A percentile compares a stretch with the other conserved stretches of the same genome.
Evolutionary conservation across 805 yeast species (phyloP).

Genomic region (Kregervanrija fluxuum): DNA sequence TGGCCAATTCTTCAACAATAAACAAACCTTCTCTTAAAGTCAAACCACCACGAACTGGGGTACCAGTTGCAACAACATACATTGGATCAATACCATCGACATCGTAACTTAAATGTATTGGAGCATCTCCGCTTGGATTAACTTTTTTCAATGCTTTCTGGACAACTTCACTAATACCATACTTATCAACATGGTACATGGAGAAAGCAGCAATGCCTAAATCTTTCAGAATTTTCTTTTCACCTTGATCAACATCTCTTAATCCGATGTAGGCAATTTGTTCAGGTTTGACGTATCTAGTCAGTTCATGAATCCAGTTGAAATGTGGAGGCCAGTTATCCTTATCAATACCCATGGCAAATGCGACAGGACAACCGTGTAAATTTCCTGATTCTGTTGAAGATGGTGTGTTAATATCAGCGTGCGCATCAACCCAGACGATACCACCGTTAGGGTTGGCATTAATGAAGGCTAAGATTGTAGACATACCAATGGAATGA

Average conservation of each 20-base stretch:
- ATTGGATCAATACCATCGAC: slow-evolving; percentile 96
- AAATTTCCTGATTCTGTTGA: slow-evolving; percentile 83
- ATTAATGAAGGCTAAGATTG: slow-evolving; percentile 75
- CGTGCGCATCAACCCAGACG: slow-evolving; percentile 97
- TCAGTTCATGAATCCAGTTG: slow-evolving; percentile 53
- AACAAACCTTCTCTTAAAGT: slow-evolving; percentile 92
- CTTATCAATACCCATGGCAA: slow-evolving; percentile 73
- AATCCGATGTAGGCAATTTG: slow-evolving; percentile 90
- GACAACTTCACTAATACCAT: slow-evolving; percentile 84
- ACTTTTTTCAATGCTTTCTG: slow-evolving; percentile 81
- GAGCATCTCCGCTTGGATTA: slow-evolving; percentile 61
- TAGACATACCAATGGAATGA: slow-evolving; percentile 92
- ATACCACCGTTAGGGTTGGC: slow-evolving; percentile 82
- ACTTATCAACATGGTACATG: slow-evolving; percentile 94
- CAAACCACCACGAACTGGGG: slow-evolving; percentile 95
- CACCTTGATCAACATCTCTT: slow-evolving; percentile 87
- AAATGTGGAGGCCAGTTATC: slow-evolving; percentile 66
- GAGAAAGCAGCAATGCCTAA: slow-evolving; percentile 76
- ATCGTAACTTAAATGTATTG: slow-evolving; percentile 88
- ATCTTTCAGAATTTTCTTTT: slow-evolving; percentile 65
- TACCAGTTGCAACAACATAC: slow-evolving; percentile 95
- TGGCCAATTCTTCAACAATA: slow-evolving; percentile 86
- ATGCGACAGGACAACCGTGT: slow-evolving; percentile 95
- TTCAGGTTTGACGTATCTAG: slow-evolving; percentile 53
- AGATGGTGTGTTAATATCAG: slow-evolving; percentile 86